Base-by-base conservation (phyloP, 2,329 filamentous ascomycete species). In the Monosporascus cannonballus region DNA sequence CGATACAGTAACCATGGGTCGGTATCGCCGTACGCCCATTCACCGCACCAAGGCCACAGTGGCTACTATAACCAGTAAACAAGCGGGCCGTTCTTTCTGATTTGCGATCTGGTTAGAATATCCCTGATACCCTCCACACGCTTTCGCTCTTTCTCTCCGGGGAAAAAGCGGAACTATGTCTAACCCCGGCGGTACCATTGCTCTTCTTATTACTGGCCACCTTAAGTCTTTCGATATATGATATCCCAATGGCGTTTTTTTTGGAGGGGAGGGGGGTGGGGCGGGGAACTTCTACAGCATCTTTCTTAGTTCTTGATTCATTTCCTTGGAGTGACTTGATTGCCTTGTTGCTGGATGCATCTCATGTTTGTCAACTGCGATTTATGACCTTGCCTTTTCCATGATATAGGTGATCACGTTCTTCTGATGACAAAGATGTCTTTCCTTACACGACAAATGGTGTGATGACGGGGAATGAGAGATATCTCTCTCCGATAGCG, bases 1-100 rank as follows among this genome's bases (percentile, higher is more conserved):
- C 71, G 70, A 34, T 76, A 68, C 51, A 68, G 67, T 22, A 69
- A 68, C 18, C 69, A 70, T 37, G 73, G 73, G 6, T 75, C 73
- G 2, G 67, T 69, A 14, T 75, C 75, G 36, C 73, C 74, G 0
- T 77, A 70, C 54, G 60, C 64, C 2, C 71, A 68, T 44, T 76
- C 74, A 9, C 73, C 74, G 5, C 67, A 73, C 44, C 69, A 65
- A 52, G 65, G 62, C 14, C 69, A 70, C 41, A 64, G 60, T 1
- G 61, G 63, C 18, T 74, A 72, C 57, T 75, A 73, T 53, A 59
- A 59, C 18, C 39, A 55, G 30, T 64, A 48, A 63, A 51, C 51
- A 41, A 53, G 24, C 39, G 20, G 30, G 17, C 8, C 46, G 3
- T 53, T 34, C 20, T 58, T 57, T 49, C 47, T 53, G 17, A 53